These are phyloP conservation scores for Phytophthora quininea DNA, from an alignment of 352 stramenopile species.

Conservation along the genomic window DNA sequence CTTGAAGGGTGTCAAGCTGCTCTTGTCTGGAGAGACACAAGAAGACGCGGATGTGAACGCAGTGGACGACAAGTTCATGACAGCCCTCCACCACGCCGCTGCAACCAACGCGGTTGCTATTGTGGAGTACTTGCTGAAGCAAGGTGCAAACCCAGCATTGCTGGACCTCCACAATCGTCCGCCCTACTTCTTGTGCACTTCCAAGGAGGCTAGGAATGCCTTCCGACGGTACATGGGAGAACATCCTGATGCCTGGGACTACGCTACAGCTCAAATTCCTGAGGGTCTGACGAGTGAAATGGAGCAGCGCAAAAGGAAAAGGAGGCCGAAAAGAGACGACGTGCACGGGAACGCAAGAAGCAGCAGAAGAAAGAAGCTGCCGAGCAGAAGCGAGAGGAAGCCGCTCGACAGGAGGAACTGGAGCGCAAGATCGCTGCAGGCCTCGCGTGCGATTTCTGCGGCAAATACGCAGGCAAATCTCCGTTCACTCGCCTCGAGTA, in stretches of 20 bases:
- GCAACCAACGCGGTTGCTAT: slow-evolving; percentile 50
- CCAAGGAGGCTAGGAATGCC: slow-evolving; percentile 91
- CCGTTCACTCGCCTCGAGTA: slow-evolving; percentile 93
- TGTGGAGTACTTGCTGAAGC: slow-evolving; percentile 80
- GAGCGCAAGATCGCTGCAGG: slow-evolving; percentile 81
- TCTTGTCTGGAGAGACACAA: slow-evolving; percentile 36
- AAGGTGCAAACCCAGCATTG: slow-evolving; percentile 84
- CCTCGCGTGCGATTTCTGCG: slow-evolving; percentile 78
- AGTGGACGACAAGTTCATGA: slow-evolving; percentile 72
- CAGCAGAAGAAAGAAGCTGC: slow-evolving; percentile 81
- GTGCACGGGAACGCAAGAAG: slow-evolving; percentile 92
- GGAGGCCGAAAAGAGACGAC: slow-evolving; percentile 87
- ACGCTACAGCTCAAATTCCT: slow-evolving; percentile 71
- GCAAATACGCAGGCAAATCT: slow-evolving; percentile 82
- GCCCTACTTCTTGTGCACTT: slow-evolving; percentile 90
- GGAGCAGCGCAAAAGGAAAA: slow-evolving; percentile 88
- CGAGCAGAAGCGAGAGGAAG: slow-evolving; percentile 77
- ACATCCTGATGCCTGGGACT: slow-evolving; percentile 86
- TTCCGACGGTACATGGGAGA: slow-evolving; percentile 90
- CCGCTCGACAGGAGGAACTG: slow-evolving; percentile 54
- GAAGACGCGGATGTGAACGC: slow-evolving; percentile 53
- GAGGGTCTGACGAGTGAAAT: slow-evolving; percentile 78
- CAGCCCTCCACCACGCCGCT: slow-evolving; percentile 75
- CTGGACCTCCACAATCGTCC: slow-evolving; percentile 82
- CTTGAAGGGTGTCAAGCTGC: slow-evolving; percentile 39